These are phyloP conservation scores for Tetragonia tetragonoides DNA, from an alignment of 148 eudicot species.

Conservation along the genomic window DNA sequence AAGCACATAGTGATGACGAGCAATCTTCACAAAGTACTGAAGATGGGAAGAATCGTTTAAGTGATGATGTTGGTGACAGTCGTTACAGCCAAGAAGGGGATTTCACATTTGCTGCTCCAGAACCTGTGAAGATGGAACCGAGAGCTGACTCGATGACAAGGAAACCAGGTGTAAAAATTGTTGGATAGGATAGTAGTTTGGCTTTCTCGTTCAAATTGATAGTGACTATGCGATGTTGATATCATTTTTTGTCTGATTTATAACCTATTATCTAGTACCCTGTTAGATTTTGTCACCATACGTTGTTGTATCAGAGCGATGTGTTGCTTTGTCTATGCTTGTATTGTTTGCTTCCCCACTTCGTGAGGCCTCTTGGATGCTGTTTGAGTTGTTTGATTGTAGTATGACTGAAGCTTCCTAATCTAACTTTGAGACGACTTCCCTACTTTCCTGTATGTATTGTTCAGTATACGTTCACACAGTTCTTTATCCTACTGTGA, in stretches of 20 bases:
- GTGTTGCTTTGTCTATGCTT: conserved; percentile 4
- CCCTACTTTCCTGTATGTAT: too few species aligned
- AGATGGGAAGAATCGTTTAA: conserved; percentile 32
- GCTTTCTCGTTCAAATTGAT: neutral
- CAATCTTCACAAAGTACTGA: conserved; percentile 38
- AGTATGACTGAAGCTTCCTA: too few species aligned
- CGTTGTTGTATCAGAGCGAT: conserved; percentile 9
- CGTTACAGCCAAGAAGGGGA: conserved; percentile 32
- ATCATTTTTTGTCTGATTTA: neutral
- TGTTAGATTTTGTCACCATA: conserved; percentile 3
- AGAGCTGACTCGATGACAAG: conserved; percentile 39
- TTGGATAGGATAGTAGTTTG: conserved; percentile 11
- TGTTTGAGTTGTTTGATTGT: neutral
- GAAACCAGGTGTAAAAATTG: conserved; percentile 34
- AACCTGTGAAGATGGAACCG: conserved; percentile 55
- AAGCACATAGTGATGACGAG: conserved; percentile 36
- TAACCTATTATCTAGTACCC: neutral
- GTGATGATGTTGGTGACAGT: conserved; percentile 24
- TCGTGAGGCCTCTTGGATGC: neutral
- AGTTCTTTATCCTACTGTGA: too few species aligned
- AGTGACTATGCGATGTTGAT: neutral
- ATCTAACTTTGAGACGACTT: too few species aligned
- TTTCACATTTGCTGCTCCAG: conserved; percentile 47
- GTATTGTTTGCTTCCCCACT: neutral
- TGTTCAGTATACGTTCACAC: too few species aligned